Percentiles rank a stretch among this genome's conserved stretches.
Evolutionary conservation across 345 rosid genomes (phyloP).

Genomic region (Clarkia xantiana): DNA sequence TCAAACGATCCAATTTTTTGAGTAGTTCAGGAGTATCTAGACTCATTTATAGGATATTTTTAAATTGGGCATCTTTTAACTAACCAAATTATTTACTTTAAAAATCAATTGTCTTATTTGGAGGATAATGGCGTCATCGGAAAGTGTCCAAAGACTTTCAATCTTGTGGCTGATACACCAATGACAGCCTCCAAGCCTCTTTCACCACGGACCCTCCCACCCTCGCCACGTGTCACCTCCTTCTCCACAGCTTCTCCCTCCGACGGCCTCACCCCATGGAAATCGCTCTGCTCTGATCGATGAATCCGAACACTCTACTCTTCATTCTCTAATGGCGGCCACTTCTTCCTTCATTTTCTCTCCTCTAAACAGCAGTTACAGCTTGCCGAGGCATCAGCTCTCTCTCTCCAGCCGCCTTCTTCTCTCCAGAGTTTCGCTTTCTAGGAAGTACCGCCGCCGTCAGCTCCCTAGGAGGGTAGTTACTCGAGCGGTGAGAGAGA

Average conservation of each 20-base stretch:
- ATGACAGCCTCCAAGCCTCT: conserved; percentile 6
- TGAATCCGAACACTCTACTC: conserved; percentile 1
- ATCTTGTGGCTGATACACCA: conserved; percentile 1
- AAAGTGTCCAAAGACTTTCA: too few species aligned
- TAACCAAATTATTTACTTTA: too few species aligned
- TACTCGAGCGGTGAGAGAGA: conserved; percentile 29
- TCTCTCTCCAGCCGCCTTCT: conserved; percentile 4
- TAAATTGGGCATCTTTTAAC: too few species aligned
- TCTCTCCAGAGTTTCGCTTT: conserved; percentile 15
- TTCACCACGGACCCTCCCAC: not conserved
- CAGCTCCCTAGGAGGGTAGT: conserved; percentile 33
- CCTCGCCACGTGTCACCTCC: conserved; percentile 46
- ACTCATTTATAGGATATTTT: too few species aligned
- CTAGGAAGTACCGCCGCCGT: conserved; percentile 8
- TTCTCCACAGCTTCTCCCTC: conserved; percentile 33
- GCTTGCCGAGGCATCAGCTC: conserved; percentile 4
- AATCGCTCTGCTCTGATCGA: conserved; percentile 8
- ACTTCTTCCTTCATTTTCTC: conserved; percentile 34
- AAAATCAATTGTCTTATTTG: too few species aligned
- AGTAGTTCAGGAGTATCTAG: too few species aligned
- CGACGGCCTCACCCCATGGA: conserved; percentile 13
- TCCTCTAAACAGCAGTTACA: conserved; percentile 16
- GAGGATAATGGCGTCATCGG: too few species aligned
- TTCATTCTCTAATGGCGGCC: conserved; percentile 25
- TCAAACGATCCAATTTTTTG: too few species aligned